These are phyloP conservation scores for Phytophthora multivora DNA, from an alignment of 352 stramenopile genomes.

Conservation along the genomic window DNA sequence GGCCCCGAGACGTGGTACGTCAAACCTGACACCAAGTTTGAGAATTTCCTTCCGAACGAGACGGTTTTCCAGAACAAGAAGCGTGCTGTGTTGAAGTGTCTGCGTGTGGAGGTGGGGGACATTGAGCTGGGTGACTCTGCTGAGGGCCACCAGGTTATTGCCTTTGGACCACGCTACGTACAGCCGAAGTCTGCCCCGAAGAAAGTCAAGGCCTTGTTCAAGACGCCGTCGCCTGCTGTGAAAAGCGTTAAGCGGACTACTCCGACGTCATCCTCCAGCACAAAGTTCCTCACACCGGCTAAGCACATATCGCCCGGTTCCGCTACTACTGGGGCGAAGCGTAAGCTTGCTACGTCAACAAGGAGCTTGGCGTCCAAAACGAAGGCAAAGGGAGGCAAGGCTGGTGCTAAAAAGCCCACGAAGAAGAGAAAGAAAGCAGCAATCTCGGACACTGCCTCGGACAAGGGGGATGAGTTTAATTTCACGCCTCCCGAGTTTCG, in stretches of 20 bases:
- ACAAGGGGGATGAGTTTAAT: constrained; percentile 40
- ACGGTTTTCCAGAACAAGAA: constrained; percentile 87
- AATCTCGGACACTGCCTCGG: constrained; percentile 4
- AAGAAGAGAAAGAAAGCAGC: constrained; percentile 34
- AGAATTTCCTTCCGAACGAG: constrained; percentile 74
- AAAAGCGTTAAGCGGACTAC: constrained; percentile 38
- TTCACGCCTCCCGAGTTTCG: constrained; percentile 67
- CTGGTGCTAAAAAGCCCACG: constrained; percentile 28
- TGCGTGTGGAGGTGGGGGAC: constrained; percentile 51
- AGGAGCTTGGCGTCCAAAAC: constrained; percentile 30
- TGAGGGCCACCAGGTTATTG: constrained; percentile 60
- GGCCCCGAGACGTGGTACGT: constrained; percentile 78
- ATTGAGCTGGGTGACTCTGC: constrained; percentile 75
- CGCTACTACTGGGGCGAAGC: constrained; percentile 27
- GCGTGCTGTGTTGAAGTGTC: constrained; percentile 66
- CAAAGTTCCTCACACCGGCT: constrained; percentile 32
- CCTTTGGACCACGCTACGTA: constrained; percentile 43
- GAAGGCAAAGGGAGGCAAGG: constrained; percentile 38
- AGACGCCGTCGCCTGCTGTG: constrained; percentile 44
- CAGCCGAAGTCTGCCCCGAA: constrained; percentile 21
- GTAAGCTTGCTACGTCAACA: constrained; percentile 30
- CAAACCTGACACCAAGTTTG: constrained; percentile 71
- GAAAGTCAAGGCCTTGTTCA: constrained; percentile 44
- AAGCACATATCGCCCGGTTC: constrained; percentile 24
- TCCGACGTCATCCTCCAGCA: constrained; percentile 12